Conservation (phyloP, 208 protist genomes). For the Leishmania mexicana region DNA sequence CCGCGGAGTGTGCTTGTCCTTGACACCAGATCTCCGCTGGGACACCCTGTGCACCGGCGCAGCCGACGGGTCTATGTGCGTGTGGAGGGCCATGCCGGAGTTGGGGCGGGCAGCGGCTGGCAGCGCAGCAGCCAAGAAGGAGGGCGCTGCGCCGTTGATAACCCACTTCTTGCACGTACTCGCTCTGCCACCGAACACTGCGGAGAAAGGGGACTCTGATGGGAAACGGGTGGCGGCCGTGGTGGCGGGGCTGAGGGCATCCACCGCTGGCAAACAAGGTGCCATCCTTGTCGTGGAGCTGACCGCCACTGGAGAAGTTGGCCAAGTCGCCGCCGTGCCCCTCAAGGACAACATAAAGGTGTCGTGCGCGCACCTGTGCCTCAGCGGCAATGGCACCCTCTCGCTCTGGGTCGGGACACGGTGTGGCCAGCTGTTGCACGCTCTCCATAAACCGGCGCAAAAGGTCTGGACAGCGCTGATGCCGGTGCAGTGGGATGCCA, state of each 20-base stretch:
- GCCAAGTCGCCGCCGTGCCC: background rate
- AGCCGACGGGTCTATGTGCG: conserved; percentile 27
- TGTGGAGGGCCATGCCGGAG: conserved; percentile 8
- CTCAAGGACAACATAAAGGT: conserved; percentile 4
- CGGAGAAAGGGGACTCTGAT: background rate
- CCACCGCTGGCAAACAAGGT: background rate
- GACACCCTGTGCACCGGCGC: conserved; percentile 27
- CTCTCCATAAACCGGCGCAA: background rate
- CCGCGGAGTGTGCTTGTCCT: conserved; percentile 21
- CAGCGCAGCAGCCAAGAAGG: background rate
- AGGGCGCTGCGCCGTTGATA: background rate
- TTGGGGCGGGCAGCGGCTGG: background rate
- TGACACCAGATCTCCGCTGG: conserved; percentile 22
- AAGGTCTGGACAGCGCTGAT: conserved; percentile 13
- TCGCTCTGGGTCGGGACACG: conserved; percentile 18
- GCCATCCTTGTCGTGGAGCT: conserved; percentile 14
- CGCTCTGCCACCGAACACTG: background rate
- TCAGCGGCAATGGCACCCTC: background rate
- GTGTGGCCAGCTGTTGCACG: conserved; percentile 14
- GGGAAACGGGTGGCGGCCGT: background rate
- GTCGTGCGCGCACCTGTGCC: conserved; percentile 25
- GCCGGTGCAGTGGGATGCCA: conserved; percentile 13
- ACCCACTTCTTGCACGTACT: conserved; percentile 15
- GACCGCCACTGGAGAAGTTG: background rate
- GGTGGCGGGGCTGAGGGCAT: conserved; percentile 11